These are phyloP conservation scores for Clavariopsis aquatica DNA, from an alignment of 495 filamentous ascomycete genomes.

Conservation along the genomic window DNA sequence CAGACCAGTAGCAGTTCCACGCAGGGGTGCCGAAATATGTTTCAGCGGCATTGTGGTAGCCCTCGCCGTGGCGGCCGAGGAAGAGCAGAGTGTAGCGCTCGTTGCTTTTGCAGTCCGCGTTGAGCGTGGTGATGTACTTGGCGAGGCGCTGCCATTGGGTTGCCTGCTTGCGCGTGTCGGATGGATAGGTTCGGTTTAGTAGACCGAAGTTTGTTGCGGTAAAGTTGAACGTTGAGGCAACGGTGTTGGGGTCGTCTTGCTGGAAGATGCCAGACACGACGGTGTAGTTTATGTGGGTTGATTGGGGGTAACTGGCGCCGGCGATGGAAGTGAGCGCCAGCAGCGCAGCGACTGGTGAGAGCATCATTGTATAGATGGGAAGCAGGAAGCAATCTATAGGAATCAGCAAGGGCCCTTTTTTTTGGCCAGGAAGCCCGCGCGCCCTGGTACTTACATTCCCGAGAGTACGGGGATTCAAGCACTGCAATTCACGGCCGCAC, in stretches of 20 bases:
- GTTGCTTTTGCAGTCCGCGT: slow-evolving; percentile 16
- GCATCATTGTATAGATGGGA: neutral
- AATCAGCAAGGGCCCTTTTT: too few species aligned
- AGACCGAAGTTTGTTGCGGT: slow-evolving; percentile 40
- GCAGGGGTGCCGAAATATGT: slow-evolving; percentile 42
- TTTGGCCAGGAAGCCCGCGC: too few species aligned
- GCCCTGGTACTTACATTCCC: too few species aligned
- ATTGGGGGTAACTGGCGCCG: neutral
- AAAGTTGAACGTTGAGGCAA: slow-evolving; percentile 64
- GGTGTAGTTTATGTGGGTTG: slow-evolving; percentile 55
- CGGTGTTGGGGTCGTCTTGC: slow-evolving; percentile 66
- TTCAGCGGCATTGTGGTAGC: slow-evolving; percentile 45
- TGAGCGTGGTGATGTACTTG: slow-evolving; percentile 34
- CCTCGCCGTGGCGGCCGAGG: slow-evolving; percentile 45
- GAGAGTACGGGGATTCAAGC: too few species aligned
- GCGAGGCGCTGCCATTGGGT: slow-evolving; percentile 45
- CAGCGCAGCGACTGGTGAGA: neutral
- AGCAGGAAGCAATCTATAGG: too few species aligned
- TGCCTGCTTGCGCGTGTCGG: slow-evolving; percentile 28
- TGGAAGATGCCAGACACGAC: slow-evolving; percentile 69
- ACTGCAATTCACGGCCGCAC: neutral
- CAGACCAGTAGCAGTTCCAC: slow-evolving; percentile 70
- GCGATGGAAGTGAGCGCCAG: slow-evolving; percentile 2
- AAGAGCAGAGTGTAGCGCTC: slow-evolving; percentile 42
- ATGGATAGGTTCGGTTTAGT: slow-evolving; percentile 36